A percentile compares a stretch with the other conserved stretches of the same genome.
These are phyloP conservation scores for Diplocarpon rosae DNA, from an alignment of 2,329 filamentous ascomycete species.

Conservation along the genomic window DNA sequence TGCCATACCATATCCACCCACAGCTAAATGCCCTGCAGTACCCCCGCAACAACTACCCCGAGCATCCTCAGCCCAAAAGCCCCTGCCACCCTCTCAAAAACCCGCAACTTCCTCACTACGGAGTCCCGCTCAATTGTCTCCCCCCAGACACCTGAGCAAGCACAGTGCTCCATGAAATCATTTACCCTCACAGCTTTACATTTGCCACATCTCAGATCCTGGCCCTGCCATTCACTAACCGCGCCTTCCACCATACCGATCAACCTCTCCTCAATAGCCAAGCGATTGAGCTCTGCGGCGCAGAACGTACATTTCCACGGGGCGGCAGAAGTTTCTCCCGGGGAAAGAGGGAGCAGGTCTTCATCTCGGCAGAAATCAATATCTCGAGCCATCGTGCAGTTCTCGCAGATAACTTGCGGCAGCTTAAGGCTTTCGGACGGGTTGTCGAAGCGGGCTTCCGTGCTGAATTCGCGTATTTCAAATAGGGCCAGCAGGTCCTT, in stretches of 20 bases:
- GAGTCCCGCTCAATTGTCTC: conserved; percentile 58
- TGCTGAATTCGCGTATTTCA: conserved; percentile 87
- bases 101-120: conserved; percentile 51
- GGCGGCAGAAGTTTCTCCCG: conserved; percentile 21
- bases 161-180: conserved; percentile 95
- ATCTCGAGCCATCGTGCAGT: conserved; percentile 81
- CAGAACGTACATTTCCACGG: conserved; percentile 73
- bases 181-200: conserved; percentile 70
- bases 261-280: conserved; percentile 74
- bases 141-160: conserved; percentile 79
- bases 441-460: conserved; percentile 79
- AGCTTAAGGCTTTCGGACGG: conserved; percentile 67
- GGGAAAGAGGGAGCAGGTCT: conserved; percentile 49
- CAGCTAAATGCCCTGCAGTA: conserved; percentile 37
- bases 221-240: conserved; percentile 71
- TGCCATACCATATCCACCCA: background rate
- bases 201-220: conserved; percentile 72
- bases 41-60: conserved; percentile 57
- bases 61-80: conserved; percentile 80
- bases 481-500: conserved; percentile 85
- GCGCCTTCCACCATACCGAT: conserved; percentile 65
- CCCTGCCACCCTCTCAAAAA: conserved; percentile 63
- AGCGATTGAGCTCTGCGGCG: conserved; percentile 60
- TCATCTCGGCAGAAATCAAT: conserved; percentile 88
- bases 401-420: conserved; percentile 70